Conservation (phyloP, 345 rosid genomes). For the Toxicodendron radicans region DNA sequence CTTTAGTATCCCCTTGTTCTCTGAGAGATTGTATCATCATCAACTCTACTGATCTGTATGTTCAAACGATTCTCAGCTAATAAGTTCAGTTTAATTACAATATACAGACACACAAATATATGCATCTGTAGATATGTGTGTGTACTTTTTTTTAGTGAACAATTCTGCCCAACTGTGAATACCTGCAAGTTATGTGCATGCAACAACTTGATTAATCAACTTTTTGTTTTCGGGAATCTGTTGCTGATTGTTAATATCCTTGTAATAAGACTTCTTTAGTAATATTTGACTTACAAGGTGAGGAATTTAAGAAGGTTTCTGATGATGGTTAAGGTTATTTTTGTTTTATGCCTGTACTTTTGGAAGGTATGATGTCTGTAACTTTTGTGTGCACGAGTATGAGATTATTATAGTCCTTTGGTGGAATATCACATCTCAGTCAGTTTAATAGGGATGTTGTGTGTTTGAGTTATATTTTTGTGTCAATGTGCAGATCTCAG, state of each 20-base stretch:
- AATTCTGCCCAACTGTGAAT: neutral
- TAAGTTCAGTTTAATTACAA: neutral
- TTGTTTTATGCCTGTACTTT: neutral
- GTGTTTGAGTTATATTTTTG: conserved; percentile 3
- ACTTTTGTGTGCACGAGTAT: neutral
- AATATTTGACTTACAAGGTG: conserved; percentile 2
- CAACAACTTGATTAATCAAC: neutral
- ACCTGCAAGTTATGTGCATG: neutral
- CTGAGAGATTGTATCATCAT: conserved; percentile 82
- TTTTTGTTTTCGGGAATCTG: neutral
- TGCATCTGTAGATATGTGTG: neutral
- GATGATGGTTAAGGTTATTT: neutral
- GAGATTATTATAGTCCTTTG: neutral
- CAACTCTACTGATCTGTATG: conserved; percentile 63
- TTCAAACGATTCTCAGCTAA: conserved; percentile 19
- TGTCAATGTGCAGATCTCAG: conserved; percentile 51
- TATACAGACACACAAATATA: neutral
- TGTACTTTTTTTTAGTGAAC: neutral
- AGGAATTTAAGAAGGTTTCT: neutral
- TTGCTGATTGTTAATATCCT: neutral
- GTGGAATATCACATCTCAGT: neutral
- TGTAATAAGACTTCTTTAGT: neutral
- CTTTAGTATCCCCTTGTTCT: conserved; percentile 83
- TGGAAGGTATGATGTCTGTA: neutral
- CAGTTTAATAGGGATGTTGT: neutral